Evolutionary conservation across 768 basidiomycete species (phyloP).

Genomic region (Tricholoma furcatifolium): DNA sequence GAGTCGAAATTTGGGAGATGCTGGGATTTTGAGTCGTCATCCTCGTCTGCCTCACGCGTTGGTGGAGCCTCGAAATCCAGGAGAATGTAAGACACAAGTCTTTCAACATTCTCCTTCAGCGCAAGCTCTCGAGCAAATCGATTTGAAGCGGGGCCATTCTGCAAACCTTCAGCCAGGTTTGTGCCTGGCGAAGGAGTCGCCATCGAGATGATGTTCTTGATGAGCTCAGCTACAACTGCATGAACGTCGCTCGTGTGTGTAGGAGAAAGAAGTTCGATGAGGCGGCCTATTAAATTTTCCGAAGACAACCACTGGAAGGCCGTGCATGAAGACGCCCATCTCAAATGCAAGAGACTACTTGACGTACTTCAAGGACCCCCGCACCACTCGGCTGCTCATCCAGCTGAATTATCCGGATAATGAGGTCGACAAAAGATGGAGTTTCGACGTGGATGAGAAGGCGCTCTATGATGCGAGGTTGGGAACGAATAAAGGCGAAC

Average conservation of each 20-base stretch:
- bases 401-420: slow-evolving; percentile 86
- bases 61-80: slow-evolving; percentile 48
- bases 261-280: slow-evolving; percentile 84
- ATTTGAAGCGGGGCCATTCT: slow-evolving; percentile 78
- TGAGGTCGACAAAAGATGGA: slow-evolving; percentile 87
- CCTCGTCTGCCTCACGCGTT: slow-evolving; percentile 19
- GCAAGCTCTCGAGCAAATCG: slow-evolving; percentile 89
- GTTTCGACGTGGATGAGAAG: slow-evolving; percentile 85
- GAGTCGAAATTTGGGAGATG: slow-evolving; percentile 45
- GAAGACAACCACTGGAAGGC: slow-evolving; percentile 78
- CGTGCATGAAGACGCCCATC: slow-evolving; percentile 10
- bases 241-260: slow-evolving; percentile 73
- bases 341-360: slow-evolving; percentile 21
- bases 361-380: slow-evolving; percentile 85
- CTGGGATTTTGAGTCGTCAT: slow-evolving; percentile 16
- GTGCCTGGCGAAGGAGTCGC: slow-evolving; percentile 84
- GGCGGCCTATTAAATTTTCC: slow-evolving; percentile 76
- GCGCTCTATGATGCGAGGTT: slow-evolving; percentile 79
- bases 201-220: slow-evolving; percentile 94
- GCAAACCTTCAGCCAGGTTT: slow-evolving; percentile 66
- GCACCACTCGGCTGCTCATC: slow-evolving; percentile 81
- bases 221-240: slow-evolving; percentile 82
- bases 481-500: slow-evolving; percentile 85
- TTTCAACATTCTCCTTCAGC: slow-evolving; percentile 63
- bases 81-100: slow-evolving; percentile 75